These are phyloP conservation scores for Tricholoma flavovirens DNA, from an alignment of 768 basidiomycete genomes.

Conservation along the genomic window DNA sequence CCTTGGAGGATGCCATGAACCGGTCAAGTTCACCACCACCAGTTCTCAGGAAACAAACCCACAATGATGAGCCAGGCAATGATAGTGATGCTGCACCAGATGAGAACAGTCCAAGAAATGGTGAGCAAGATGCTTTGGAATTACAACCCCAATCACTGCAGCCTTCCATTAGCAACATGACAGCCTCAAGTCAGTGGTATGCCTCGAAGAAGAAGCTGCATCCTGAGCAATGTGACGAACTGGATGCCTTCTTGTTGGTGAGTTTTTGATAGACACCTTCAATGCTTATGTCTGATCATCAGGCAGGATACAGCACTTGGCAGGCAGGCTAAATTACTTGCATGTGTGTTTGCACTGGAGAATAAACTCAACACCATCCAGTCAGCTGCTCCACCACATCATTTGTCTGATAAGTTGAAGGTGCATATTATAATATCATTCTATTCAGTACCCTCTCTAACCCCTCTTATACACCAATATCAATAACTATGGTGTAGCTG, in stretches of 20 bases:
- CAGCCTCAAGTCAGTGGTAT: background rate
- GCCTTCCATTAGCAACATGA: background rate
- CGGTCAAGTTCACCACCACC: background rate
- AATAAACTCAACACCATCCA: too few species aligned
- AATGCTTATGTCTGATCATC: too few species aligned
- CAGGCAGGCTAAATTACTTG: too few species aligned
- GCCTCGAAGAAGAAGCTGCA: background rate
- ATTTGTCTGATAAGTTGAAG: too few species aligned
- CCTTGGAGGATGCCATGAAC: background rate
- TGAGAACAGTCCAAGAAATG: background rate
- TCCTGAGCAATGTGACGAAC: background rate
- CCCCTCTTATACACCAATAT: background rate
- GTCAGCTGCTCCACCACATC: too few species aligned
- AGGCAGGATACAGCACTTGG: too few species aligned
- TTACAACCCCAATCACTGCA: background rate
- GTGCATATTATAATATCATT: too few species aligned
- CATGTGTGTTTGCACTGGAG: too few species aligned
- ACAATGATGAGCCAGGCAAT: background rate
- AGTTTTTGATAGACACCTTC: too few species aligned
- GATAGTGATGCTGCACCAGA: background rate
- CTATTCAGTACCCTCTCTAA: too few species aligned
- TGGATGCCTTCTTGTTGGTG: background rate
- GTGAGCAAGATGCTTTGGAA: background rate
- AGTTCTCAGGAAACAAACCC: background rate
- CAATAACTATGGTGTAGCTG: background rate